Evolutionary conservation across 164 flowering plant species (phyloP).

Genomic region (Euptelea pleiosperma): DNA sequence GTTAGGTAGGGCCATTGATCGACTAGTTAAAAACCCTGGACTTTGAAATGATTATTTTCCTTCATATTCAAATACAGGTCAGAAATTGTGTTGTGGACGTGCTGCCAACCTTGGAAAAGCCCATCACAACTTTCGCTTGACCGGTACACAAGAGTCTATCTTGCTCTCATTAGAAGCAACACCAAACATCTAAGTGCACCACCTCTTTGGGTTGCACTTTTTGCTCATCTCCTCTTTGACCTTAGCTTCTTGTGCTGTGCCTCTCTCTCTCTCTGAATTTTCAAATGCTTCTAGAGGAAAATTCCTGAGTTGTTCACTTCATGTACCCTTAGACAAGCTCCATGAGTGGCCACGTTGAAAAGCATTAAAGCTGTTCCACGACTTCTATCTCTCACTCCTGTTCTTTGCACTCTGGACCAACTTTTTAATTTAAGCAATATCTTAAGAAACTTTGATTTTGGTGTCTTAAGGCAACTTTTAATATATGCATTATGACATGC

Average conservation of each 20-base stretch:
- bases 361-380: constrained; percentile 12
- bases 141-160: too few species aligned
- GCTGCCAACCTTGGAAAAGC: too few species aligned
- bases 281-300: constrained; percentile 10
- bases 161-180: too few species aligned
- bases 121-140: too few species aligned
- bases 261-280: neutral
- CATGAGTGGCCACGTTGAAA: constrained; percentile 23
- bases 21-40: too few species aligned
- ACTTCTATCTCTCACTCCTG: neutral
- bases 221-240: constrained; percentile 21
- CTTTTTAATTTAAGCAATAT: neutral
- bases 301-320: neutral
- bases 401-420: constrained; percentile 5
- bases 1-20: too few species aligned
- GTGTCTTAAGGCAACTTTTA: neutral
- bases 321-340: neutral
- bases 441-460: neutral
- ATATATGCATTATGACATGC: neutral
- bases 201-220: constrained; percentile 10
- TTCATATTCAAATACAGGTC: too few species aligned
- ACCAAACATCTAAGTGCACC: too few species aligned
- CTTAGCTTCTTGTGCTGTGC: neutral
- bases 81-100: too few species aligned
- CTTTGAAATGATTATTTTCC: too few species aligned